Percentiles rank a stretch among this genome's conserved stretches.
Evolutionary conservation across 768 basidiomycete species (phyloP).

Genomic region (Omphalotus guepiniiformis): DNA sequence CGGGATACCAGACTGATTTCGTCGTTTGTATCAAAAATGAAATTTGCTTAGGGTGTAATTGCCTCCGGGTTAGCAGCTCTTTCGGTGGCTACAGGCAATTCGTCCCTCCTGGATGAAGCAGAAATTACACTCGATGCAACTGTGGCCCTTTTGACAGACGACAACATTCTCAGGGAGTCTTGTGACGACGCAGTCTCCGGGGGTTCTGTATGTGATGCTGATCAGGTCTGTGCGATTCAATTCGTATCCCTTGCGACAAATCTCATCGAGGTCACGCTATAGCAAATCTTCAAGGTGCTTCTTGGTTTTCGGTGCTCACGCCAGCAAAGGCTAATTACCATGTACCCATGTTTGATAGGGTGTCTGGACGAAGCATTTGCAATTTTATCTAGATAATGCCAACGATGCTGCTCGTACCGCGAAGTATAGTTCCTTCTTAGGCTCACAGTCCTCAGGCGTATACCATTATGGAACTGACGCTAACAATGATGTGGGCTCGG

Average conservation of each 20-base stretch:
- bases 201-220: conserved; percentile 37
- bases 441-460: conserved; percentile 39
- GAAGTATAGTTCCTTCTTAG: conserved; percentile 40
- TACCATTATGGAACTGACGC: conserved; percentile 39
- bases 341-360: conserved; percentile 26
- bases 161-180: conserved; percentile 44
- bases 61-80: conserved; percentile 50
- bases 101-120: conserved; percentile 38
- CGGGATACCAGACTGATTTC: background rate
- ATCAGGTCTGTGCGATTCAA: conserved; percentile 28
- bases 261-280: background rate
- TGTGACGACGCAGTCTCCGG: conserved; percentile 43
- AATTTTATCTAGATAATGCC: conserved; percentile 45
- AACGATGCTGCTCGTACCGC: conserved; percentile 35
- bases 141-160: conserved; percentile 33
- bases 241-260: background rate
- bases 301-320: background rate
- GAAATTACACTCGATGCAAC: conserved; percentile 53
- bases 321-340: background rate
- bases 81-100: conserved; percentile 34
- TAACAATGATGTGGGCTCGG: conserved; percentile 38
- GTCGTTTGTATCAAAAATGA: background rate
- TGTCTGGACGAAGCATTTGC: conserved; percentile 48
- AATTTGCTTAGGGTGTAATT: conserved; percentile 44
- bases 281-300: conserved; percentile 43